Conservation (phyloP, 2,329 filamentous ascomycete species). For the Sarocladiaceae sp. region DNA sequence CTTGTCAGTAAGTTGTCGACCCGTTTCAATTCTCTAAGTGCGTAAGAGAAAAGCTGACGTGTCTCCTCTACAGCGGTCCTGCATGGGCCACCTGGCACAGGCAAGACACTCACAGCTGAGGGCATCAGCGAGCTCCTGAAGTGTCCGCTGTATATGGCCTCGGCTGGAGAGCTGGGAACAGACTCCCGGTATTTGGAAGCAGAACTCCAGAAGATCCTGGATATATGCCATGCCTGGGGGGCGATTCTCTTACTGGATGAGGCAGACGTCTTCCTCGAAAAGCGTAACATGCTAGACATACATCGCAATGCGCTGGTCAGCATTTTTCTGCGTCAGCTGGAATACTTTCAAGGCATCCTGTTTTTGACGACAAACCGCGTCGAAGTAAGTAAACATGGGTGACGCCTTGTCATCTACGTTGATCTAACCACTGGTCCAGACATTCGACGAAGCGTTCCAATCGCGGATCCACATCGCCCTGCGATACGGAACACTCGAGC, state of each 20-base stretch:
- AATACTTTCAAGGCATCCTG: constrained; percentile 88
- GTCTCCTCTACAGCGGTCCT: constrained; percentile 57
- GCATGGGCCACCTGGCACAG: constrained; percentile 79
- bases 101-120: constrained; percentile 84
- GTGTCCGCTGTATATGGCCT: constrained; percentile 77
- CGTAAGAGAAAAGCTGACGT: too few species aligned
- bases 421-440: constrained; percentile 39
- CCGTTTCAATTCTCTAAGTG: neutral
- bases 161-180: constrained; percentile 74
- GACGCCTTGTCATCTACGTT: too few species aligned
- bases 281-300: constrained; percentile 75
- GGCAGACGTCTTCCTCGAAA: constrained; percentile 78
- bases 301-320: constrained; percentile 80
- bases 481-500: constrained; percentile 67
- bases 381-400: constrained; percentile 47
- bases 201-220: constrained; percentile 76
- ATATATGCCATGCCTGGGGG: constrained; percentile 81
- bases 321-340: constrained; percentile 78
- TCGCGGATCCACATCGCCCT: constrained; percentile 81
- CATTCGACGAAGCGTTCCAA: constrained; percentile 87
- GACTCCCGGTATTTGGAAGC: constrained; percentile 67
- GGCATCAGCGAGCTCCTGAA: constrained; percentile 78
- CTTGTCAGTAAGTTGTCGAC: constrained; percentile 51
- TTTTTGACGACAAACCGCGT: constrained; percentile 88
- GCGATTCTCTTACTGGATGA: constrained; percentile 82